These are phyloP conservation scores for Claviceps lovelessii DNA, from an alignment of 2,329 filamentous ascomycete genomes.

Conservation along the genomic window DNA sequence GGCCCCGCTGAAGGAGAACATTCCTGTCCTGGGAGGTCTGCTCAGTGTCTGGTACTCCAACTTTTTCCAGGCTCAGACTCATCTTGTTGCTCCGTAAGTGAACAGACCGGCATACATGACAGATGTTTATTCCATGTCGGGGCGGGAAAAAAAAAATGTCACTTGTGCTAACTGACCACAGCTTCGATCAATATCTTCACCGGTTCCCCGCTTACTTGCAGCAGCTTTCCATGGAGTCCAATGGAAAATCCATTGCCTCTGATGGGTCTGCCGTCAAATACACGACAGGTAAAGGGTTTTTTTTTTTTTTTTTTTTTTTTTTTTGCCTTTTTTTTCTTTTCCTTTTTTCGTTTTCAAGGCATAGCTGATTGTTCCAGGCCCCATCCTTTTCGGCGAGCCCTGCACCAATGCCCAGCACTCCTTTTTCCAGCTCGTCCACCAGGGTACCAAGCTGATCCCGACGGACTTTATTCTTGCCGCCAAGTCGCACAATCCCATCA, in stretches of 20 bases:
- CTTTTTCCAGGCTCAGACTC: conserved; percentile 96
- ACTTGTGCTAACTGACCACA: conserved; percentile 18
- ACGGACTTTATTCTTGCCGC: conserved; percentile 96
- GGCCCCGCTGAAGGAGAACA: conserved; percentile 85
- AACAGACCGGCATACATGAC: no score
- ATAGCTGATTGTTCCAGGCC: conserved; percentile 27
- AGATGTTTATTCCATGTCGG: not conserved
- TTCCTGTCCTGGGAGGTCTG: conserved; percentile 80
- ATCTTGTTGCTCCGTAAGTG: conserved; percentile 82
- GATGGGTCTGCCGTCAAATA: conserved; percentile 87
- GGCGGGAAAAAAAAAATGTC: not conserved
- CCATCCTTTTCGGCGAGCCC: conserved; percentile 93
- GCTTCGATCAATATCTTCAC: conserved; percentile 97
- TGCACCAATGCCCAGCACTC: conserved; percentile 99
- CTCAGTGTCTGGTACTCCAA: conserved; percentile 98
- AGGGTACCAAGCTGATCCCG: conserved; percentile 97
- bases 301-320: no score
- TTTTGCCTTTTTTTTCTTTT: not conserved
- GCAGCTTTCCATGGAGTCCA: conserved; percentile 98
- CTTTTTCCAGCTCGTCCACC: conserved; percentile 98
- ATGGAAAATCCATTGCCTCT: conserved; percentile 92
- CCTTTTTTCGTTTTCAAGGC: not conserved
- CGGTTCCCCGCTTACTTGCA: conserved; percentile 98
- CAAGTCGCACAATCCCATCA: conserved; percentile 90
- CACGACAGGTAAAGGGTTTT: conserved; percentile 51